Base-by-base conservation (phyloP, 805 yeast genomes). In the Saccharomycopsis fermentans region DNA sequence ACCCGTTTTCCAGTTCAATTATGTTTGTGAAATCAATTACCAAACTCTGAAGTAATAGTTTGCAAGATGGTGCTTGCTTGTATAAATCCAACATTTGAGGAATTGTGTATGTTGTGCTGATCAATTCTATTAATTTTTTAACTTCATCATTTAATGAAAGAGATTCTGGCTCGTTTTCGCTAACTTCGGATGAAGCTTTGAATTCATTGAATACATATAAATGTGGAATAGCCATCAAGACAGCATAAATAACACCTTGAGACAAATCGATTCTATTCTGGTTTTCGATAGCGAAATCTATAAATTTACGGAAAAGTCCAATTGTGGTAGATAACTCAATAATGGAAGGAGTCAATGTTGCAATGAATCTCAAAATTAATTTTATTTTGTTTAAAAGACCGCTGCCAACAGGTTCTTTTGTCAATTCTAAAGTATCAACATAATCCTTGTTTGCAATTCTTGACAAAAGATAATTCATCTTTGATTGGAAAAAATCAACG, bases 341-440 rank as follows among this genome's bases (percentile, higher is more conserved):
- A 8, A 71, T 60, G 35, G 90, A 79, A 2, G 90, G 86, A 0
- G 83, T 69, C 62, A 90, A 71, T 2, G 84, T 70, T 0, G 90
- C 82, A 63, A 89, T 72, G 63, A 90, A 83, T 66, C 96, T 81
- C 60, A 89, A 66, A 16, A 84, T 71, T 12, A 87, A 75, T 70
- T 92, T 91, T 62, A 88, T 68, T 63, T 81, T 81, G 62, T 84
- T 84, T 82, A 89, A 87, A 19, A 77, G 71, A 16, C 90, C 90
- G 29, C 75, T 74, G 35, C 73, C 75, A 16, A 69, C 70, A 1
- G 76, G 68, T 12, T 63, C 63, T n/a, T 48, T 36, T 66, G 81
- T 79, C 29, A 78, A 77, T 63, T 86, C 90, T 63, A 89, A 77
- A 70, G 73, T 85, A 62, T 86, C 90, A 29, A 89, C 70, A 14